These are phyloP conservation scores for Zymoseptoria crescenta DNA, from an alignment of 2,329 filamentous ascomycete species.

Conservation along the genomic window DNA sequence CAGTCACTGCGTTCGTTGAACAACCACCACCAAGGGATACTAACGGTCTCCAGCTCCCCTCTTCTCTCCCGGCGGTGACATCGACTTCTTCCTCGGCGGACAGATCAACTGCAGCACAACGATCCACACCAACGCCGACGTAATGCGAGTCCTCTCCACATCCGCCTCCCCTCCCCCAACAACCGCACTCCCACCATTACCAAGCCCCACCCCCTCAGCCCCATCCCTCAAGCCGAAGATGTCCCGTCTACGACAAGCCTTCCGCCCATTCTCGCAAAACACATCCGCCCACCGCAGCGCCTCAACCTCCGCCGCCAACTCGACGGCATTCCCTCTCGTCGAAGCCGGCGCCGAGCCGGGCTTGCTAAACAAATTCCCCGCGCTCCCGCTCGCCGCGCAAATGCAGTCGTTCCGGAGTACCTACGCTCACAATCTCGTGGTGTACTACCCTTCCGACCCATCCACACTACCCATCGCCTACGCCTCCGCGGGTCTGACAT, in stretches of 20 bases:
- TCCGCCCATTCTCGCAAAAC: not conserved
- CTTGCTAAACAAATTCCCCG: slow-evolving; percentile 31
- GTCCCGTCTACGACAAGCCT: slow-evolving; percentile 2
- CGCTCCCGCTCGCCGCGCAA: slow-evolving; percentile 32
- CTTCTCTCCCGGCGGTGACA: slow-evolving; percentile 40
- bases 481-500: slow-evolving; percentile 33
- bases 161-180: not conserved
- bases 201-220: not conserved
- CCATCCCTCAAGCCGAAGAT: not conserved
- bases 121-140: slow-evolving; percentile 44
- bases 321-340: not conserved
- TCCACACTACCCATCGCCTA: not conserved
- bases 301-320: not conserved
- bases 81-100: slow-evolving; percentile 48
- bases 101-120: slow-evolving; percentile 52
- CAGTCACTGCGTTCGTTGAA: not conserved
- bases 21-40: not conserved
- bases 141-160: slow-evolving; percentile 40
- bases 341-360: slow-evolving; percentile 36
- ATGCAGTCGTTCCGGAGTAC: slow-evolving; percentile 38
- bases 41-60: slow-evolving; percentile 33
- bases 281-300: not conserved
- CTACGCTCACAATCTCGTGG: slow-evolving; percentile 33
- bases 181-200: not conserved
- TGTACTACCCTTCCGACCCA: slow-evolving; percentile 40